Conservation (phyloP, 2,329 filamentous ascomycete genomes). For the Epichloe glyceriae region DNA sequence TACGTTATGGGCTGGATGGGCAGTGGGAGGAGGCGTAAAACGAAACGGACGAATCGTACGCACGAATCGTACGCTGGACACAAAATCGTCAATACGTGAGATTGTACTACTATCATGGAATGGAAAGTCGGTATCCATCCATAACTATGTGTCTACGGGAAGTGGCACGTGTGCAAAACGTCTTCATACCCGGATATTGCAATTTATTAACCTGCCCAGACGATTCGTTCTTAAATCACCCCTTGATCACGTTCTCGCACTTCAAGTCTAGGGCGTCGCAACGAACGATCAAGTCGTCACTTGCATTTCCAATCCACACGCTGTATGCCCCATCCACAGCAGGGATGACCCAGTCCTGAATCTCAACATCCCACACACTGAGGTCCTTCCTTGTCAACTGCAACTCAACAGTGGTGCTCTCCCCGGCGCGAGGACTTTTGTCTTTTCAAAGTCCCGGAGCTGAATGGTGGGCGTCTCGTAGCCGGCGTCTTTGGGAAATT, state of each 20-base stretch:
- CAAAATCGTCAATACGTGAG: too few species aligned
- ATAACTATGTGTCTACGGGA: too few species aligned
- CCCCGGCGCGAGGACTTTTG: conserved; percentile 37
- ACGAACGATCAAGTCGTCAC: conserved; percentile 19
- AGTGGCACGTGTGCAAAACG: too few species aligned
- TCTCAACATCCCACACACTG: conserved; percentile 56
- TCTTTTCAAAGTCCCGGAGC: conserved; percentile 63
- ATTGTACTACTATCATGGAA: too few species aligned
- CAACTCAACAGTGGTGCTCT: conserved; percentile 41
- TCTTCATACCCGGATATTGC: too few species aligned
- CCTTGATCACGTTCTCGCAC: conserved; percentile 13
- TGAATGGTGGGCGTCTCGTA: conserved; percentile 54
- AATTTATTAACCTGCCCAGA: too few species aligned
- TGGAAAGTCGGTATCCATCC: too few species aligned
- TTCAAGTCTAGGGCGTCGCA: conserved; percentile 17
- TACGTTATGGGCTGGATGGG: too few species aligned
- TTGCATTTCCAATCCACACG: conserved; percentile 27
- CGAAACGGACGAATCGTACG: too few species aligned
- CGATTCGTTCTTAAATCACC: not conserved
- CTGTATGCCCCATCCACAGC: conserved; percentile 22
- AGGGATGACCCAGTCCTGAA: conserved; percentile 54
- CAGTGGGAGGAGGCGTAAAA: too few species aligned
- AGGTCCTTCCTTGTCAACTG: conserved; percentile 53
- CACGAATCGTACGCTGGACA: too few species aligned
- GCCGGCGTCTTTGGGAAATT: conserved; percentile 22